phyloP scores from a whole-genome alignment of 2,329 filamentous ascomycete genomes.

The Sarocladium strictum region DNA sequence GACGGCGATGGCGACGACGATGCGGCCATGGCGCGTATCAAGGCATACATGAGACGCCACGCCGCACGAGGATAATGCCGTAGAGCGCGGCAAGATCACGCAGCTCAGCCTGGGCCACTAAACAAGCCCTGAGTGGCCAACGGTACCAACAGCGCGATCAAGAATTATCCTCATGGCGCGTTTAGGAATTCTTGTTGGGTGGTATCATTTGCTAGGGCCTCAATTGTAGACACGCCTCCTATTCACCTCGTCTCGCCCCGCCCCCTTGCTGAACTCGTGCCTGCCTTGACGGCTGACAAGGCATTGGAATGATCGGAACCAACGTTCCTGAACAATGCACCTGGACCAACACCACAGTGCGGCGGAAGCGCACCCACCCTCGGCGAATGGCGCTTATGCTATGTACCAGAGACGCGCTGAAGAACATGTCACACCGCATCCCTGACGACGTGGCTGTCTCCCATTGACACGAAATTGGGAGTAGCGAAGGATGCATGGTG shows the following conservation, averaged over 20 bases:
- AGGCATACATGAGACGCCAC: slow-evolving; percentile 28
- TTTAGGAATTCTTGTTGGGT: too few relatives aligned
- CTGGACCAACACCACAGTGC: not conserved
- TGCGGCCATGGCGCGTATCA: slow-evolving; percentile 31
- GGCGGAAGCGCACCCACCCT: not conserved
- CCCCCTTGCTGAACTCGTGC: not conserved
- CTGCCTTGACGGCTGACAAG: too few relatives aligned
- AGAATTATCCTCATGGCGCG: too few relatives aligned
- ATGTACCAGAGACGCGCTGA: not conserved
- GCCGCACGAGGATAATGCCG: not conserved
- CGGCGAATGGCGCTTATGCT: not conserved
- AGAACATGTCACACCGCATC: not conserved
- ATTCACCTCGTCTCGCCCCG: not conserved
- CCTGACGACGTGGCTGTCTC: not conserved
- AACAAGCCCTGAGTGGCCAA: too few relatives aligned
- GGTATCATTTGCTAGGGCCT: too few relatives aligned
- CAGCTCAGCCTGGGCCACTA: too few relatives aligned
- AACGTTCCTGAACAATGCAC: not conserved
- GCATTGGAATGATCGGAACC: not conserved
- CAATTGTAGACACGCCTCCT: not conserved
- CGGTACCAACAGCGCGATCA: too few relatives aligned
- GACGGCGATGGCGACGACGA: slow-evolving; percentile 31
- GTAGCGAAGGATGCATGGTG: not conserved
- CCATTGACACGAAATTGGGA: not conserved
- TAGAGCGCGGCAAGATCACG: not conserved